Percentiles rank a stretch among this genome's conserved stretches.
These are phyloP conservation scores for Asterionellopsis glacialis DNA, from an alignment of 108 stramenopile species.

Conservation along the genomic window DNA sequence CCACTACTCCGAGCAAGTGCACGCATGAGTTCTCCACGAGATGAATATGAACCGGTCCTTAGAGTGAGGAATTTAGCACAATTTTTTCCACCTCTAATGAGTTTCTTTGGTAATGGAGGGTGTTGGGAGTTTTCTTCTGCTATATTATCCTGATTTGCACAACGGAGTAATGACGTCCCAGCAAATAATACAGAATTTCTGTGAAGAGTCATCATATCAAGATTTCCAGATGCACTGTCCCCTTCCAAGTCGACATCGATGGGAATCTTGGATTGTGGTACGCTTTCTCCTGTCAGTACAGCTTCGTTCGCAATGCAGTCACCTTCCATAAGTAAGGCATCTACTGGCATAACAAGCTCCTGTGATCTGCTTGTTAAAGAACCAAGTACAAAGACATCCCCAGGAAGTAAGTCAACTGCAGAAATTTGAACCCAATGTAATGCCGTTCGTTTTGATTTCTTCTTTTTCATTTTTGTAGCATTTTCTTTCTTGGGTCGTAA, in stretches of 20 bases:
- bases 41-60: constrained; percentile 85
- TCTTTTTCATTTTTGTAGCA: constrained; percentile 1
- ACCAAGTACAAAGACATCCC: constrained; percentile 43
- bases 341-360: constrained; percentile 39
- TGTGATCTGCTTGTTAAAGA: not conserved
- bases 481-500: constrained; percentile 15
- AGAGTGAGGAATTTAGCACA: constrained; percentile 34
- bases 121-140: not conserved
- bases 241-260: constrained; percentile 27
- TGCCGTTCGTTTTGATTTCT: not conserved
- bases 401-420: constrained; percentile 44
- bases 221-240: constrained; percentile 10
- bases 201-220: constrained; percentile 46
- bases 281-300: constrained; percentile 82
- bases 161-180: constrained; percentile 51
- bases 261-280: constrained; percentile 83
- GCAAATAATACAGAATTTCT: constrained; percentile 62
- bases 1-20: constrained; percentile 29
- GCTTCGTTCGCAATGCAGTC: constrained; percentile 74
- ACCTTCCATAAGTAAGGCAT: constrained; percentile 52
- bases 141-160: constrained; percentile 8
- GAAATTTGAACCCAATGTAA: constrained; percentile 19
- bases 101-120: not conserved
- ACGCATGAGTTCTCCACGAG: constrained; percentile 78
- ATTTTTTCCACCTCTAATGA: not conserved